phyloP scores from a whole-genome alignment of 768 basidiomycete species.

The Scleroderma citrinum region DNA sequence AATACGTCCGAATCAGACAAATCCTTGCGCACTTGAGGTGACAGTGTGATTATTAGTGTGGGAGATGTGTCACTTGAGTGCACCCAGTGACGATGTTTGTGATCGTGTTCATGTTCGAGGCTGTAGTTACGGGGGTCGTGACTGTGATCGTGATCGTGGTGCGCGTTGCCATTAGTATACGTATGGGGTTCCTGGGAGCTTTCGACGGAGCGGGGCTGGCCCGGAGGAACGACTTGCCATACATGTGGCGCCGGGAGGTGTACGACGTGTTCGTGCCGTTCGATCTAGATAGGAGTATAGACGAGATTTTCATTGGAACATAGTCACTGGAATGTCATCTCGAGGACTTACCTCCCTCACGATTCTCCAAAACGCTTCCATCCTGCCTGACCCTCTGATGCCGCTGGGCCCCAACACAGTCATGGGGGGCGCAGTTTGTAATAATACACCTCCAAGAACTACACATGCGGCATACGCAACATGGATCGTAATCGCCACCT shows the following conservation, averaged over 20 bases:
- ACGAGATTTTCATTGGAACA: background rate
- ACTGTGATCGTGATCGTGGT: constrained; percentile 13
- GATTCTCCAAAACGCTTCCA: constrained; percentile 75
- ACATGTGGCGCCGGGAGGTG: constrained; percentile 84
- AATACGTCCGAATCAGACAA: constrained; percentile 68
- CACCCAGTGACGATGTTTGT: constrained; percentile 6
- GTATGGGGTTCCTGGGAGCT: background rate
- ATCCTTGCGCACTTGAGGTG: constrained; percentile 66
- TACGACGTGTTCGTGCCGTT: constrained; percentile 76
- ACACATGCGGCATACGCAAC: constrained; percentile 82
- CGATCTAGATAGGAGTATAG: constrained; percentile 44
- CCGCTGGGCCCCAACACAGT: background rate
- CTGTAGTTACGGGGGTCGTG: constrained; percentile 11
- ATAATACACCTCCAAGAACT: constrained; percentile 76
- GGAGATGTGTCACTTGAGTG: constrained; percentile 24
- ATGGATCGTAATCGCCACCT: constrained; percentile 73
- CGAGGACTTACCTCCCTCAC: constrained; percentile 65
- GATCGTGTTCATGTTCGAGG: constrained; percentile 10
- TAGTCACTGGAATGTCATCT: background rate
- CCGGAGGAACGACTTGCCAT: constrained; percentile 70
- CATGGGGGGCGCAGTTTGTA: constrained; percentile 79
- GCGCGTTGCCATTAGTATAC: constrained; percentile 8
- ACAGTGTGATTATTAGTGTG: constrained; percentile 69
- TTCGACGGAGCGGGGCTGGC: constrained; percentile 16
- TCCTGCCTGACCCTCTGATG: constrained; percentile 46